Conservation (phyloP, 768 basidiomycete genomes). For the Macrolepiota albuminosa region DNA sequence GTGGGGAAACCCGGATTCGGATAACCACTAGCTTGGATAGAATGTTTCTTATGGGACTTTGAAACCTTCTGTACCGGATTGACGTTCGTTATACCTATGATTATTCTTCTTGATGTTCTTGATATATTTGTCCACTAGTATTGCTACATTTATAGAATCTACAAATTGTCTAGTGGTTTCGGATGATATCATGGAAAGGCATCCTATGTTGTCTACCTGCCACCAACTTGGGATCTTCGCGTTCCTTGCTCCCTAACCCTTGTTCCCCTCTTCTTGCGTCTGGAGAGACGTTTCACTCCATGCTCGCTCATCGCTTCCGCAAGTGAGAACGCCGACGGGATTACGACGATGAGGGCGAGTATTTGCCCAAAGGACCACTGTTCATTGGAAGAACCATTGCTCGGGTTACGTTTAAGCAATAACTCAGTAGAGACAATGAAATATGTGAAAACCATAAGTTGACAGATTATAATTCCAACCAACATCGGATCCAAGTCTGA, state of each 20-base stretch:
- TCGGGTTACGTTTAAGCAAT: constrained; percentile 26
- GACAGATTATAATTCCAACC: constrained; percentile 32
- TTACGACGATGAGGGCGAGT: constrained; percentile 34
- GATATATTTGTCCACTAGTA: neutral
- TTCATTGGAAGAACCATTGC: constrained; percentile 16
- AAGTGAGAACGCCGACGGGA: constrained; percentile 33
- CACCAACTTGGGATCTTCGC: neutral
- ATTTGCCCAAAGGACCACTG: constrained; percentile 41
- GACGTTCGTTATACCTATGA: neutral
- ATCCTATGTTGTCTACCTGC: neutral
- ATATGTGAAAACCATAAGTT: constrained; percentile 32
- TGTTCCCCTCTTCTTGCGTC: constrained; percentile 15
- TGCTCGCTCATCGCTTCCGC: constrained; percentile 26
- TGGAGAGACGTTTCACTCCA: constrained; percentile 26
- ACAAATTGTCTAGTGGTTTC: neutral
- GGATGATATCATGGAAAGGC: neutral
- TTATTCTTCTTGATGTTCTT: neutral
- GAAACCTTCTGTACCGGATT: neutral
- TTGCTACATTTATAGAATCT: neutral
- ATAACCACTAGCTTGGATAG: constrained; percentile 44
- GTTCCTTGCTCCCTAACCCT: neutral
- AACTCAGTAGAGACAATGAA: constrained; percentile 37
- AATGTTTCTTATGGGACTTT: constrained; percentile 3
- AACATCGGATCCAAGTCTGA: constrained; percentile 35
- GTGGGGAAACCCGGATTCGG: constrained; percentile 55